Conservation (phyloP, 768 basidiomycete genomes). For the Exsudoporus frostii region DNA sequence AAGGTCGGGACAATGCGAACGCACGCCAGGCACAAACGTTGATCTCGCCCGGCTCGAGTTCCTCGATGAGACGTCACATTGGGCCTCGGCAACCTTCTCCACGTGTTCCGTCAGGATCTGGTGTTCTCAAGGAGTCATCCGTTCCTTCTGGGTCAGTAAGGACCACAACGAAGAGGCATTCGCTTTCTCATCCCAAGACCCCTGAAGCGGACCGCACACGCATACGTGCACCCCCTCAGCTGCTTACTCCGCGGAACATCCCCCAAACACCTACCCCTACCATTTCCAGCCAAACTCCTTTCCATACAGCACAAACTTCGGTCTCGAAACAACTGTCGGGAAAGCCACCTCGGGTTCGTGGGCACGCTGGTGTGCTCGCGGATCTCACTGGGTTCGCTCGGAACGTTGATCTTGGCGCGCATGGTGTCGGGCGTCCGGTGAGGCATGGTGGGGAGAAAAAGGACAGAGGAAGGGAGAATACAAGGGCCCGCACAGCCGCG, state of each 20-base stretch:
- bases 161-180: conserved; percentile 4
- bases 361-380: conserved; percentile 33
- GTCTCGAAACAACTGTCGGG: conserved; percentile 25
- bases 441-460: conserved; percentile 30
- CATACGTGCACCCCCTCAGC: background rate
- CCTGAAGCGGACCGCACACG: conserved; percentile 13
- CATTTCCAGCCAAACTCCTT: conserved; percentile 24
- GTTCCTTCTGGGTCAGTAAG: background rate
- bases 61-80: conserved; percentile 21
- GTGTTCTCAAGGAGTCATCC: background rate
- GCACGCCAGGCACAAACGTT: conserved; percentile 11
- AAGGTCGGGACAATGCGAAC: background rate
- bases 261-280: conserved; percentile 6
- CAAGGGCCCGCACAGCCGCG: conserved; percentile 4
- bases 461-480: conserved; percentile 22
- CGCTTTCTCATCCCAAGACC: background rate
- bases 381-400: conserved; percentile 40
- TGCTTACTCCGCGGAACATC: background rate
- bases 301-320: conserved; percentile 14
- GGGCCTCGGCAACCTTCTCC: conserved; percentile 23
- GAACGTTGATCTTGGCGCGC: conserved; percentile 31
- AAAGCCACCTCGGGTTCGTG: conserved; percentile 26
- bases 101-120: conserved; percentile 1
- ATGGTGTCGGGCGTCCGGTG: conserved; percentile 23
- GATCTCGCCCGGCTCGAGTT: conserved; percentile 20